Evolutionary conservation across 1,139 yeast species (phyloP).

Genomic region (Geotrichum siamense): DNA sequence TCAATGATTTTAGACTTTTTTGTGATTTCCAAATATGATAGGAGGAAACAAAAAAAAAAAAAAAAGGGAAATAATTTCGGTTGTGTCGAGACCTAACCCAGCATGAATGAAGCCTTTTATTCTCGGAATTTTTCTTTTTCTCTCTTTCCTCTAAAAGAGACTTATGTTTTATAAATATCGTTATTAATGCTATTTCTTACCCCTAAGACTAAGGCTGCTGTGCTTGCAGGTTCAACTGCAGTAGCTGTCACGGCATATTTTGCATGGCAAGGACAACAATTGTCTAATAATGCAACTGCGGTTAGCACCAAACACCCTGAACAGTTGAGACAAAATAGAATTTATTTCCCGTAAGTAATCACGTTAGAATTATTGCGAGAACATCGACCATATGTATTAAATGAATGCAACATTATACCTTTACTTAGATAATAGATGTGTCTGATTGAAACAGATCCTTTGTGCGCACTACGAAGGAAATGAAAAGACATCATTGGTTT

Average conservation of each 20-base stretch:
- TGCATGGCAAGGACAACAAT: not conserved
- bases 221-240: constrained; percentile 2
- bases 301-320: not conserved
- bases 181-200: not conserved
- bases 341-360: constrained; percentile 16
- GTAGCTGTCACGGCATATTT: constrained; percentile 2
- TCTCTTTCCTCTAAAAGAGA: not conserved
- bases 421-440: no score
- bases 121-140: not conserved
- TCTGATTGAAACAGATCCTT: no score
- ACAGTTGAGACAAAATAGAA: constrained; percentile 10
- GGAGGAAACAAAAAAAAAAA: no score
- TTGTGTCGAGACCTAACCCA: no score
- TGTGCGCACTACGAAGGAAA: not conserved
- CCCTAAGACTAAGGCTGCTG: not conserved
- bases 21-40: no score
- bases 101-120: no score
- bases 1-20: no score
- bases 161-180: not conserved
- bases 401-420: no score
- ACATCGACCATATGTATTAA: no score
- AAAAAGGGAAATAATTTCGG: no score
- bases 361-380: no score
- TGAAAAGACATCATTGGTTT: not conserved
- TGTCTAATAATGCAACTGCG: not conserved